Evolutionary conservation across 2,329 filamentous ascomycete genomes (phyloP).

Genomic region (Plectosphaerella cucumerina): DNA sequence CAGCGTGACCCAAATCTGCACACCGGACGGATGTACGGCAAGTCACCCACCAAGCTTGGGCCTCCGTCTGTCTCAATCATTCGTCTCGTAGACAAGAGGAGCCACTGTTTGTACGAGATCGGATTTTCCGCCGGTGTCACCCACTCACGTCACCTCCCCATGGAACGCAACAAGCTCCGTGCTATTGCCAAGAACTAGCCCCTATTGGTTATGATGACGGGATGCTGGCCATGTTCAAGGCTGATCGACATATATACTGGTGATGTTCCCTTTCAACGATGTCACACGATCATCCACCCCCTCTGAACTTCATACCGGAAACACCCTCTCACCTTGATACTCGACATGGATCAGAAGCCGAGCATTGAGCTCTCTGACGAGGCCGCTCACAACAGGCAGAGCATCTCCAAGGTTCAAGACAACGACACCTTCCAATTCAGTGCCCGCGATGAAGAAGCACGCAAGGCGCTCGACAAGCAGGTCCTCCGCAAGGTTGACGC

Average conservation of each 20-base stretch:
- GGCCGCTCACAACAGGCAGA: neutral
- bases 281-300: neutral
- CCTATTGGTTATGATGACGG: neutral
- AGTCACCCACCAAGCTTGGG: too few species aligned
- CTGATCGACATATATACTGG: neutral
- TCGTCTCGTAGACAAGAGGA: too few species aligned
- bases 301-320: neutral
- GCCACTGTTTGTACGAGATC: too few species aligned
- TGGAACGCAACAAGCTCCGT: neutral
- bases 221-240: neutral
- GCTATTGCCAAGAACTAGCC: neutral
- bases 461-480: slow-evolving; percentile 4
- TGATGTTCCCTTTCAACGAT: neutral
- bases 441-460: neutral
- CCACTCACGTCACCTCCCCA: neutral
- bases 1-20: too few species aligned
- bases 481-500: slow-evolving; percentile 47
- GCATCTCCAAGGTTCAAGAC: neutral
- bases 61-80: too few species aligned
- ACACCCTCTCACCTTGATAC: neutral
- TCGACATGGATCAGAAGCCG: neutral
- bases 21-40: too few species aligned
- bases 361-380: neutral
- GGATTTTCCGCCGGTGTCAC: neutral
- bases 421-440: neutral